Percentiles rank a stretch among this genome's conserved stretches.
These are phyloP conservation scores for Amanita fuliginea DNA, from an alignment of 768 basidiomycete species.

Conservation along the genomic window DNA sequence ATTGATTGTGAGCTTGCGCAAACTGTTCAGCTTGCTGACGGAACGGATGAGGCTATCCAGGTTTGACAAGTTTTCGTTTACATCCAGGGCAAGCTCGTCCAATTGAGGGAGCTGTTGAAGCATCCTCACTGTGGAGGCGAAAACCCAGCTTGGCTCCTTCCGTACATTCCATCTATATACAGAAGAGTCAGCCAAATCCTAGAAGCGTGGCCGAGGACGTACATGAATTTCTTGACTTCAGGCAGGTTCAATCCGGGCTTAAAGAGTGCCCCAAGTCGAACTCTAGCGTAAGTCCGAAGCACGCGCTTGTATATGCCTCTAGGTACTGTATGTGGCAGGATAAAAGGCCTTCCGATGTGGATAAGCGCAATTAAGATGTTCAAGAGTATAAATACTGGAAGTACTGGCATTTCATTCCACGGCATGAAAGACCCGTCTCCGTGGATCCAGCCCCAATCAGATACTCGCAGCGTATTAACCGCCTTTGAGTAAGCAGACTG, in stretches of 20 bases:
- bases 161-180: not conserved
- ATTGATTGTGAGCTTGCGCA: not conserved
- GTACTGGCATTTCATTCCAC: not conserved
- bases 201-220: not conserved
- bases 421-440: not conserved
- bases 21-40: not conserved
- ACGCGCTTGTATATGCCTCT: too few species aligned
- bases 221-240: not conserved
- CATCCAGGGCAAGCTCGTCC: not conserved
- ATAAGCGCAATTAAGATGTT: too few species aligned
- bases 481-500: not conserved
- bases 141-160: not conserved
- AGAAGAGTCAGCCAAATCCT: not conserved
- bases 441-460: not conserved
- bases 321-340: too few species aligned
- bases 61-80: not conserved
- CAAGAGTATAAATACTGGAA: not conserved
- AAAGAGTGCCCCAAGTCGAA: too few species aligned
- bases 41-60: not conserved
- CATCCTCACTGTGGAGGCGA: not conserved
- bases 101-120: not conserved
- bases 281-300: too few species aligned
- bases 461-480: not conserved
- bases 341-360: too few species aligned
- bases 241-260: not conserved